Percentiles rank a stretch among this genome's conserved stretches.
Evolutionary conservation across 441 rosid species (phyloP).

Genomic region (Adansonia madagascariensis): DNA sequence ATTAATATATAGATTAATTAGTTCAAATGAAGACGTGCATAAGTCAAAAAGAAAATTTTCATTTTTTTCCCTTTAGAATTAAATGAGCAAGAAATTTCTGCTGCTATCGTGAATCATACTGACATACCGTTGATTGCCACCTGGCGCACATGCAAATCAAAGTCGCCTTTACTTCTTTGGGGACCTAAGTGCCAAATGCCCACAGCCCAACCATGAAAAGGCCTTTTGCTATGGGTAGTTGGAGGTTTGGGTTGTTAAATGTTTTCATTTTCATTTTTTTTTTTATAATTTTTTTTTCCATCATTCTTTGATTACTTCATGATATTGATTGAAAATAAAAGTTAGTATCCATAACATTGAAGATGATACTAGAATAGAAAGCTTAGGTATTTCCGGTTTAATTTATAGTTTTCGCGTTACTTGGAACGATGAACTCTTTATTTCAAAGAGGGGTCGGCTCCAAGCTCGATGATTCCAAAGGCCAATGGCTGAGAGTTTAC

Average conservation of each 20-base stretch:
- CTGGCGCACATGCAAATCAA: background rate
- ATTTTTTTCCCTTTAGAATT: too few species aligned
- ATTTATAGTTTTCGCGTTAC: background rate
- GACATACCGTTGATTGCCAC: background rate
- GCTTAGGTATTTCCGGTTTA: conserved; percentile 13
- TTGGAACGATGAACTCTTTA: background rate
- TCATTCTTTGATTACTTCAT: background rate
- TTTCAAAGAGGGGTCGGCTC: background rate
- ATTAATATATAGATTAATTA: too few species aligned
- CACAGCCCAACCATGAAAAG: background rate
- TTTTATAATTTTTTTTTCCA: background rate
- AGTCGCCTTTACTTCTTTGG: background rate
- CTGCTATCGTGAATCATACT: background rate
- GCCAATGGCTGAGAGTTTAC: background rate
- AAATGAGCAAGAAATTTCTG: too few species aligned
- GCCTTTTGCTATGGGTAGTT: background rate
- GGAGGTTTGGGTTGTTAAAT: background rate
- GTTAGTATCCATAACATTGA: background rate
- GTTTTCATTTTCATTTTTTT: background rate
- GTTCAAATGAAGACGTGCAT: background rate
- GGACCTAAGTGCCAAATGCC: background rate
- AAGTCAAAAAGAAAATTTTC: background rate
- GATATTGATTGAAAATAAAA: background rate
- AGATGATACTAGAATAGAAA: background rate
- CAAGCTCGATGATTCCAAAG: background rate